phyloP scores from a whole-genome alignment of 2,329 filamentous ascomycete species.

The Neonectria magnoliae region DNA sequence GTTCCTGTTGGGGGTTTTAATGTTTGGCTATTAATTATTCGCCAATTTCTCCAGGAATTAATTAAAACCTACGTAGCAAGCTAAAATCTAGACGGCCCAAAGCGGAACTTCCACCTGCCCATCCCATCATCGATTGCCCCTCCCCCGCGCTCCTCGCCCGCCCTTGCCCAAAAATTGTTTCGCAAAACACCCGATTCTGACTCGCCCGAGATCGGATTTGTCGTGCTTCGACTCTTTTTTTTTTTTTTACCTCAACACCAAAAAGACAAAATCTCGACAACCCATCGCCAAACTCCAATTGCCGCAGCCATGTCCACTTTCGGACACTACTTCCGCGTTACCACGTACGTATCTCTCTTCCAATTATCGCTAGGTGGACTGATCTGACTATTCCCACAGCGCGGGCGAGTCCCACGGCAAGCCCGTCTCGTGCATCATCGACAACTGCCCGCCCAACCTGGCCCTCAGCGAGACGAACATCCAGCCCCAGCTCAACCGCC shows the following conservation, averaged over 20 bases:
- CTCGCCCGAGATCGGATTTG: slow-evolving; percentile 27
- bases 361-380: not conserved
- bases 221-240: slow-evolving; percentile 7
- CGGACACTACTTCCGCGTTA: slow-evolving; percentile 66
- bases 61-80: not conserved
- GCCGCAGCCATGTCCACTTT: slow-evolving; percentile 81
- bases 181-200: not conserved
- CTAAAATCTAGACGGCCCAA: not conserved
- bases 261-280: too few species aligned
- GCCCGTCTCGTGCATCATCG: slow-evolving; percentile 93
- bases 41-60: not conserved
- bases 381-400: slow-evolving; percentile 32
- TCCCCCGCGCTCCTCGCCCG: slow-evolving; percentile 26
- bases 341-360: slow-evolving; percentile 68
- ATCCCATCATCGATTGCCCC: slow-evolving; percentile 19
- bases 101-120: slow-evolving; percentile 3
- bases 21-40: not conserved
- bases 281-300: slow-evolving; percentile 3
- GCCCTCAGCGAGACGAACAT: slow-evolving; percentile 86
- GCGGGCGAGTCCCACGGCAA: slow-evolving; percentile 81
- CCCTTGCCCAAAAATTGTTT: slow-evolving; percentile 12
- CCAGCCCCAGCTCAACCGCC: slow-evolving; percentile 92
- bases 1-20: slow-evolving; percentile 18
- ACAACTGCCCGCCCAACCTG: slow-evolving; percentile 90
- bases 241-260: slow-evolving; percentile 26